Base-by-base conservation (phyloP, 495 filamentous ascomycete genomes). In the Lasiosphaeriaceae sp. region DNA sequence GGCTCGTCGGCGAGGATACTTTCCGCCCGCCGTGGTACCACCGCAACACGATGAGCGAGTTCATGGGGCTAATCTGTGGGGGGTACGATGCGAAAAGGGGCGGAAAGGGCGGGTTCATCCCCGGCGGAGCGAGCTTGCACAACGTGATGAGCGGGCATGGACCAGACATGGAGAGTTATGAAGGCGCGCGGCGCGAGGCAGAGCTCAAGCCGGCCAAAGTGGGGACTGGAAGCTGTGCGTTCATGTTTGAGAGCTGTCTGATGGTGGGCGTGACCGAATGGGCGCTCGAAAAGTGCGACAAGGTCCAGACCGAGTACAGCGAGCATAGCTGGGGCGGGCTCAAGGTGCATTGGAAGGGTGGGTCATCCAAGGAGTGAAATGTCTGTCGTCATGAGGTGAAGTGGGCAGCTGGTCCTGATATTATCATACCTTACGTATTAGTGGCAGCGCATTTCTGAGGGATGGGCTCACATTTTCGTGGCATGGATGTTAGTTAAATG, bases 181-280 rank as follows among this genome's bases (percentile, higher is more conserved):
- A 87, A 70, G 87, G 84, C 55, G 84, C 85, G 35, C 64, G 73
- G 56, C 67, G 73, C 17, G n/a, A n/a, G n/a, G 80, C 79, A 3
- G 82, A 81, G 9, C 80, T 84, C 61, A 71, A 70, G 55, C 82
- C 83, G 1, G 56, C 52, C 8, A 77, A 83, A 65, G 77, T 83
- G 5, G 83, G 83, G 1, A 77, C 71, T 51, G 80, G 79, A 20
- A 83, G 80, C 58, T 83, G 83, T 61, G 83, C 83, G 26, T 83
- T 86, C 59, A 92, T 92, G 83, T 81, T 77, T 61, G 80, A 77
- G 73, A 90, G 86, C 66, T 82, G 80, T 57, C 69, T 90, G 41
- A 95, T 96, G 92, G 82, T 96, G 11, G 92, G 92, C 3, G 90
- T 96, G 14, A 95, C 91, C 16, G 89, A 93, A 60, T 96, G 92